These are phyloP conservation scores for Sodiomyces alkalinus DNA, from an alignment of 2,329 filamentous ascomycete genomes.

Conservation along the genomic window DNA sequence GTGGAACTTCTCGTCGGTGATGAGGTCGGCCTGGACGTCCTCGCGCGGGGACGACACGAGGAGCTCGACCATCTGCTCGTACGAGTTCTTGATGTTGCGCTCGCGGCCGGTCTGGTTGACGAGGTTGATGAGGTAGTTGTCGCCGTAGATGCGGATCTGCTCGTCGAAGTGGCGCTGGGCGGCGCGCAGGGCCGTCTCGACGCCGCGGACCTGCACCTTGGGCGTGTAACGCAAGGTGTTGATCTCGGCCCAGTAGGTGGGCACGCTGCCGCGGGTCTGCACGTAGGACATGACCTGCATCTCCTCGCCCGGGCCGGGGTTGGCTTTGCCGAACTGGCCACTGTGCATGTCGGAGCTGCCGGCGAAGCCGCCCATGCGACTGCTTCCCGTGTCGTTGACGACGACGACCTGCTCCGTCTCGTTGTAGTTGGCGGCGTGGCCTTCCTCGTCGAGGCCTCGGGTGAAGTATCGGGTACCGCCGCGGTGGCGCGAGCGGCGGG, in stretches of 20 bases:
- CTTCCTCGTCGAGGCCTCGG: conserved; percentile 80
- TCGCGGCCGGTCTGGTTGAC: conserved; percentile 95
- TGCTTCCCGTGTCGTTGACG: conserved; percentile 62
- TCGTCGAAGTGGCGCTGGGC: conserved; percentile 82
- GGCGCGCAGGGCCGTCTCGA: conserved; percentile 65
- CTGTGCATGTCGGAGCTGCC: conserved; percentile 64
- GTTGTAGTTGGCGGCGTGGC: conserved; percentile 97
- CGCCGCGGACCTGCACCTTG: conserved; percentile 71
- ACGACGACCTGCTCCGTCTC: conserved; percentile 92
- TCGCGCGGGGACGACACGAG: conserved; percentile 58
- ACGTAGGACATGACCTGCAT: conserved; percentile 88
- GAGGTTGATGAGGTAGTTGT: conserved; percentile 93
- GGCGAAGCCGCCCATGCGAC: conserved; percentile 65
- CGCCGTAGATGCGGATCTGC: conserved; percentile 85
- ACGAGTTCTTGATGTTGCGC: conserved; percentile 76
- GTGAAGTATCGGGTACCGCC: conserved; percentile 92
- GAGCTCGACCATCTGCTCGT: conserved; percentile 74
- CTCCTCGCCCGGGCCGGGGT: conserved; percentile 49
- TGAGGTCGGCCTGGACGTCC: conserved; percentile 44
- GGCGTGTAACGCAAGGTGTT: conserved; percentile 88
- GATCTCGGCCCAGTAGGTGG: conserved; percentile 90
- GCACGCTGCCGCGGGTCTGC: conserved; percentile 90
- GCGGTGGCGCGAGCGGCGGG: conserved; percentile 72
- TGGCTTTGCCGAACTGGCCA: conserved; percentile 48
- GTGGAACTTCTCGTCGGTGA: conserved; percentile 68